Percentiles rank a stretch among this genome's conserved stretches.
Evolutionary conservation across 306 rosid species (phyloP).

Genomic region (Cyamopsis tetragonoloba): DNA sequence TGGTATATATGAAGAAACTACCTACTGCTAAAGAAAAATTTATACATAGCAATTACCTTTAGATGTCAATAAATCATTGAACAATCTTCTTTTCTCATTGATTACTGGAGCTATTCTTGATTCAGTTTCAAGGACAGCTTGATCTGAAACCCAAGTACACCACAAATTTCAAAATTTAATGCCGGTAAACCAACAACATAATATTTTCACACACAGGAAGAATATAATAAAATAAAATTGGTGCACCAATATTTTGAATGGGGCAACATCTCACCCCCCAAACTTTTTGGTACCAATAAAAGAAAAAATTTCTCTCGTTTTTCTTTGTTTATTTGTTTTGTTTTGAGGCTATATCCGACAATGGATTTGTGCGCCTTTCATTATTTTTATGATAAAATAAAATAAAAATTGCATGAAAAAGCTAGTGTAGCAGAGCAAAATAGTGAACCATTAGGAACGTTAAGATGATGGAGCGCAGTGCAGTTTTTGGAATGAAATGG

Average conservation of each 20-base stretch:
- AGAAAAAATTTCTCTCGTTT: too few species aligned
- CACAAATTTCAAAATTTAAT: constrained; percentile 25
- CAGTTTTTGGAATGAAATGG: too few species aligned
- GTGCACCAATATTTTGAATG: background rate
- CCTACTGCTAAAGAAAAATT: constrained; percentile 17
- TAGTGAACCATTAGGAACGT: too few species aligned
- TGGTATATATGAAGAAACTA: constrained; percentile 12
- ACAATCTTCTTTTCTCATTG: constrained; percentile 81
- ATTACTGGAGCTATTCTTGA: constrained; percentile 86
- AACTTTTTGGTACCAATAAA: background rate
- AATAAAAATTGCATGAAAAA: too few species aligned
- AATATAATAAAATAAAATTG: too few species aligned
- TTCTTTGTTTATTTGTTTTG: too few species aligned
- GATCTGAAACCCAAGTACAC: constrained; percentile 52
- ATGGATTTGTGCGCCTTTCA: too few species aligned
- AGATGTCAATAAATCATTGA: constrained; percentile 93
- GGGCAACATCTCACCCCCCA: background rate
- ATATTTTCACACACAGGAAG: background rate
- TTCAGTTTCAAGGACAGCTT: constrained; percentile 73
- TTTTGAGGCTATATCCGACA: too few species aligned
- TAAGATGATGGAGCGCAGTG: too few species aligned
- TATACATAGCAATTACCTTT: constrained; percentile 62
- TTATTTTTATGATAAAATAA: too few species aligned
- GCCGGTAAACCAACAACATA: constrained; percentile 14
- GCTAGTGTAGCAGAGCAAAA: too few species aligned